phyloP scores from a whole-genome alignment of 768 basidiomycete species.

The Hygrocybe coccinea region DNA sequence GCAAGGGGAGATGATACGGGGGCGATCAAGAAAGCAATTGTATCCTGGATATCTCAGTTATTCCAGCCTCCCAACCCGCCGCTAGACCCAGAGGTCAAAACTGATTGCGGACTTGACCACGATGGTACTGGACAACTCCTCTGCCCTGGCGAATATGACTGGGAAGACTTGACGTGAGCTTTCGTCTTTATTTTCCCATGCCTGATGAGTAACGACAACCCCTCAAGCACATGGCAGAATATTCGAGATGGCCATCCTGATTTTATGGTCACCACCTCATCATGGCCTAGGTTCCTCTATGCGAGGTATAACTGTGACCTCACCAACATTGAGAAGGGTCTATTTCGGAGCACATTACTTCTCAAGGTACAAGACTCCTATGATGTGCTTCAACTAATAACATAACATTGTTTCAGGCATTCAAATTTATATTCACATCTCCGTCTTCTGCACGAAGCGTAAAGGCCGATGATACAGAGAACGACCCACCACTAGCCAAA shows the following conservation, averaged over 20 bases:
- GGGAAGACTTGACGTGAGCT: conserved; percentile 2
- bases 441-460: conserved; percentile 12
- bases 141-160: conserved; percentile 19
- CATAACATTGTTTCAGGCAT: conserved; percentile 10
- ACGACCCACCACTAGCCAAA: background rate
- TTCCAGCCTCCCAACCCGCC: background rate
- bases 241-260: conserved; percentile 16
- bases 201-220: too few species aligned
- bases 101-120: conserved; percentile 14
- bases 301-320: conserved; percentile 6
- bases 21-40: background rate
- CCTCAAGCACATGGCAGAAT: conserved; percentile 7
- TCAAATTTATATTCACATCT: conserved; percentile 17
- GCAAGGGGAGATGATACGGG: background rate
- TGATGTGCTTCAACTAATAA: background rate
- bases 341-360: conserved; percentile 16
- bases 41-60: background rate
- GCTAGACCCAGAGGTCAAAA: background rate
- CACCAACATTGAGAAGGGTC: conserved; percentile 10
- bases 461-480: background rate
- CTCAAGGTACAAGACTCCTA: conserved; percentile 13
- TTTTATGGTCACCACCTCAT: conserved; percentile 12
- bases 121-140: conserved; percentile 17
- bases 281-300: conserved; percentile 20
- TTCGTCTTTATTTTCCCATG: too few species aligned